Percentiles rank a stretch among this genome's conserved stretches.
phyloP scores from a whole-genome alignment of 164 flowering plant species.

The Vitis cinerea region DNA sequence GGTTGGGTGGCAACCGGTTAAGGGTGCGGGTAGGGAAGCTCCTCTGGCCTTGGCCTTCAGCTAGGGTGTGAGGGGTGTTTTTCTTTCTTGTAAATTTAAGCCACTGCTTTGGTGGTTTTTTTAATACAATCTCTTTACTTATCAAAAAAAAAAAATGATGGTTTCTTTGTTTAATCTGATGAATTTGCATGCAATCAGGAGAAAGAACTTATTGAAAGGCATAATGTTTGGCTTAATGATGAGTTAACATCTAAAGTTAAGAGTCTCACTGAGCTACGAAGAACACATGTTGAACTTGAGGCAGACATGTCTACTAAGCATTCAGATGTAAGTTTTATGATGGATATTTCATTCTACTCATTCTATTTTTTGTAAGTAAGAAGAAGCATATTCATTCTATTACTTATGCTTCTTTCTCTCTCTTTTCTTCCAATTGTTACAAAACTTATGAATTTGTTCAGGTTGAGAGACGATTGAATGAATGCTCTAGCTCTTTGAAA shows the following conservation, averaged over 20 bases:
- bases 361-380: neutral
- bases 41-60: too few species aligned
- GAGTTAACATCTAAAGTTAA: constrained; percentile 70
- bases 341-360: neutral
- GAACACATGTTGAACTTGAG: constrained; percentile 57
- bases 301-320: constrained; percentile 81
- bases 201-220: constrained; percentile 89
- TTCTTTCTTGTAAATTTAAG: too few species aligned
- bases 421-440: neutral
- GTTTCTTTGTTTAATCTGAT: neutral
- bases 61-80: too few species aligned
- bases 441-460: constrained; percentile 11
- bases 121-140: too few species aligned
- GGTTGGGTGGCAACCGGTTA: too few species aligned
- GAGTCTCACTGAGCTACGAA: constrained; percentile 52
- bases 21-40: too few species aligned
- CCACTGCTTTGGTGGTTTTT: too few species aligned
- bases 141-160: too few species aligned
- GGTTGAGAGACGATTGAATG: constrained; percentile 67
- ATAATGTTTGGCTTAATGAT: constrained; percentile 87
- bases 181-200: constrained; percentile 50
- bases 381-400: neutral
- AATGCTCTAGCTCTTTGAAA: constrained; percentile 59
- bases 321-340: constrained; percentile 47
- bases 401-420: neutral